Evolutionary conservation across 306 rosid genomes (phyloP).

Genomic region (Vigna radiata): DNA sequence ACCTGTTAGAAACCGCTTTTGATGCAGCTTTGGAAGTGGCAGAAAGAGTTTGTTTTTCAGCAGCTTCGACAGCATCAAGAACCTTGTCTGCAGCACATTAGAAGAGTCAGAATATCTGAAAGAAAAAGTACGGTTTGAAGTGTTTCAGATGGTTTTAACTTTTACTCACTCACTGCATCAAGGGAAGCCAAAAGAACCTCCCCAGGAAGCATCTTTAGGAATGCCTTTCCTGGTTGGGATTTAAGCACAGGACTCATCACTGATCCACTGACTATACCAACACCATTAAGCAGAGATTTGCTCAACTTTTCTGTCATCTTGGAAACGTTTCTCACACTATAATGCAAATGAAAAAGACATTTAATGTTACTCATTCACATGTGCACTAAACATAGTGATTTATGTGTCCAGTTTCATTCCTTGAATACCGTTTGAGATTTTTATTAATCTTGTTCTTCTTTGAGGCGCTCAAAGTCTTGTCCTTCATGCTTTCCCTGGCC

Average conservation of each 20-base stretch:
- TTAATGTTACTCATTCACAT: slow-evolving; percentile 5
- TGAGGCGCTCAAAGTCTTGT: slow-evolving; percentile 20
- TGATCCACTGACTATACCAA: slow-evolving; percentile 77
- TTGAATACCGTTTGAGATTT: slow-evolving; percentile 75
- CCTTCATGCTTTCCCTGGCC: slow-evolving; percentile 43
- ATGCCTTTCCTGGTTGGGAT: slow-evolving; percentile 80
- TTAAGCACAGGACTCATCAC: slow-evolving; percentile 74
- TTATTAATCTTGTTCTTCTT: slow-evolving; percentile 60
- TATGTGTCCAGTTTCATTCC: slow-evolving; percentile 18
- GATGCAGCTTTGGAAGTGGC: slow-evolving; percentile 81
- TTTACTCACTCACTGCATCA: slow-evolving; percentile 88
- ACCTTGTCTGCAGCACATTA: slow-evolving; percentile 68
- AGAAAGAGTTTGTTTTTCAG: slow-evolving; percentile 80
- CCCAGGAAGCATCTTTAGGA: slow-evolving; percentile 88
- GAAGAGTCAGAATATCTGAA: not conserved
- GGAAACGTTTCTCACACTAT: slow-evolving; percentile 76
- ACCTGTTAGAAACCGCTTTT: slow-evolving; percentile 78
- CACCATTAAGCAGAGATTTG: slow-evolving; percentile 81
- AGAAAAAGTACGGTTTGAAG: not conserved
- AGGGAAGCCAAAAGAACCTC: slow-evolving; percentile 89
- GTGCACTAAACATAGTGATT: not conserved
- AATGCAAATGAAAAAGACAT: slow-evolving; percentile 31
- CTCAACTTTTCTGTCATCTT: slow-evolving; percentile 87
- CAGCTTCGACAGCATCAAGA: slow-evolving; percentile 92
- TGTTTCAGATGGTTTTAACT: slow-evolving; percentile 1